phyloP scores from a whole-genome alignment of 2,329 filamentous ascomycete genomes.

The Trichophyton equinum region DNA sequence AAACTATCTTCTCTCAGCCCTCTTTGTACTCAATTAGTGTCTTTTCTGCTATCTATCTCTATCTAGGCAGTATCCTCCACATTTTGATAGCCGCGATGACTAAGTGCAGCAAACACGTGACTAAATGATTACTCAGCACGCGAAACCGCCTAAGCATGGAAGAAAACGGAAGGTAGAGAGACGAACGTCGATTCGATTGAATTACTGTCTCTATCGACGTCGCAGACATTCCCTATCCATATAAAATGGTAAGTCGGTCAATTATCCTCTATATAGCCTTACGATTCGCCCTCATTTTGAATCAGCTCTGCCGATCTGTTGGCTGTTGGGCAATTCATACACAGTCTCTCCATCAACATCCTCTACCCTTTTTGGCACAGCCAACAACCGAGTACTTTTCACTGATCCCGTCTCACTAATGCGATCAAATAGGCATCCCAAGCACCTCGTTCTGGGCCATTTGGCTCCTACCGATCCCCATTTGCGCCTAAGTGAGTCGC shows the following conservation, averaged over 20 bases:
- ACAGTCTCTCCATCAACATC: not conserved
- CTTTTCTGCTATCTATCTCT: no score
- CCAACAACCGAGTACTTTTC: not conserved
- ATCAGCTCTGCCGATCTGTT: not conserved
- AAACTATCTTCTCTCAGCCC: no score
- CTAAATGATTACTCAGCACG: not conserved
- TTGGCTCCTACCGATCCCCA: constrained; percentile 39
- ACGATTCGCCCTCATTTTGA: not conserved
- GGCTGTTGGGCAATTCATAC: not conserved
- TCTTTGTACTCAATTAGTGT: no score
- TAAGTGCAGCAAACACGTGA: not conserved
- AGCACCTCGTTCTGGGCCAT: not conserved
- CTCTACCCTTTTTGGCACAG: no score
- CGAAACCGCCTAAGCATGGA: not conserved
- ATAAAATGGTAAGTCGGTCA: not conserved
- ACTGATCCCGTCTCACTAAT: not conserved
- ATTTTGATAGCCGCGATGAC: no score
- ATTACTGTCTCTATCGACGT: constrained; percentile 1
- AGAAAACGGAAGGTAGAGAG: constrained; percentile 2
- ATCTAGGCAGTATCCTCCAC: no score
- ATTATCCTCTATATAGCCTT: not conserved
- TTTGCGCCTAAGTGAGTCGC: constrained; percentile 45
- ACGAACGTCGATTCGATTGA: not conserved
- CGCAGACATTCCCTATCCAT: not conserved
- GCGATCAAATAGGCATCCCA: not conserved